Evolutionary conservation across 305 asterid species (phyloP).

Genomic region (Caryopteris hybrid): DNA sequence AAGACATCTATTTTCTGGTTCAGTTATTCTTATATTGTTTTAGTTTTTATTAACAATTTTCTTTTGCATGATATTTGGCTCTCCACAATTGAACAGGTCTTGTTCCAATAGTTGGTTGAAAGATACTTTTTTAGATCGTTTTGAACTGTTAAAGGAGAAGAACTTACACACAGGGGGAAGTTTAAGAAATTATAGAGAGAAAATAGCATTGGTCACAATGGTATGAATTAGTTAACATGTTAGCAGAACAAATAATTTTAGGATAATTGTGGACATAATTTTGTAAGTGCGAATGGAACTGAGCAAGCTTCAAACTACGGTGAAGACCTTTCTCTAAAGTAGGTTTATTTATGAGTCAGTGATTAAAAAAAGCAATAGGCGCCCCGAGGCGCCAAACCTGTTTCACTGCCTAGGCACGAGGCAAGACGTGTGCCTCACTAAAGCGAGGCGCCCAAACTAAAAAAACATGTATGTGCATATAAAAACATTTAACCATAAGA

Average conservation of each 20-base stretch:
- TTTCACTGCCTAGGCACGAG: too few relatives aligned
- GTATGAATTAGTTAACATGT: not conserved
- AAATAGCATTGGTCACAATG: not conserved
- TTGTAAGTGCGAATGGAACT: not conserved
- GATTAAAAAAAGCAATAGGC: too few relatives aligned
- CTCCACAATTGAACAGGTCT: not conserved
- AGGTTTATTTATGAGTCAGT: not conserved
- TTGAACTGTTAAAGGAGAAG: not conserved
- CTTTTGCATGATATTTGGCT: not conserved
- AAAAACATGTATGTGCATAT: too few relatives aligned
- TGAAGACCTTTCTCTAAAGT: not conserved
- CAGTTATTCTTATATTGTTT: not conserved
- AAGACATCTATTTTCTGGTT: slow-evolving; percentile 6
- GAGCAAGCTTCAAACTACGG: not conserved
- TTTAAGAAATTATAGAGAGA: not conserved
- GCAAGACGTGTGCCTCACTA: too few relatives aligned
- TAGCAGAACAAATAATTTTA: not conserved
- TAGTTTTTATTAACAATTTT: not conserved
- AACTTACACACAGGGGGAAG: not conserved
- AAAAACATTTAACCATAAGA: too few relatives aligned
- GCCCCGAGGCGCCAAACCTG: too few relatives aligned
- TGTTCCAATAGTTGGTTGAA: not conserved
- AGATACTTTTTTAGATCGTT: not conserved
- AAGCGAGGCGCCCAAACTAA: too few relatives aligned
- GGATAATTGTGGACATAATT: not conserved